phyloP scores from a whole-genome alignment of 805 yeast species.

The Priceomyces medius region DNA sequence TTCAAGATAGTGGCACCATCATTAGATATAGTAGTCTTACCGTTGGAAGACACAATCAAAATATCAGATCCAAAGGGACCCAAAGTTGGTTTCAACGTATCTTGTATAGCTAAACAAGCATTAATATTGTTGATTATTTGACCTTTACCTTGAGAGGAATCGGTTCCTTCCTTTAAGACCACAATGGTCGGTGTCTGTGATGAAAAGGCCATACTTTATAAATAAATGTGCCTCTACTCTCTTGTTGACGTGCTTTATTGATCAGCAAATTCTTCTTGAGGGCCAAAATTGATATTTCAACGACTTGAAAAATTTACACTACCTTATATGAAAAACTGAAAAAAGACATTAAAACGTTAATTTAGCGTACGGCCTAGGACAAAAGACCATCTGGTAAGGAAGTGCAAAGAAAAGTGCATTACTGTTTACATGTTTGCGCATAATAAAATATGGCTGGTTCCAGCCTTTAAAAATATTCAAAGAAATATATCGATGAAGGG shows the following conservation, averaged over 20 bases:
- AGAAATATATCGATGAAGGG: slow-evolving; percentile 25
- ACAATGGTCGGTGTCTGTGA: slow-evolving; percentile 98
- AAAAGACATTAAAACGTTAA: not conserved
- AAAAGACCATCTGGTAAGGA: not conserved
- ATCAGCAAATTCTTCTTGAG: slow-evolving; percentile 4
- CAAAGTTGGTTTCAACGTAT: slow-evolving; percentile 87
- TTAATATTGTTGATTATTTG: slow-evolving; percentile 93
- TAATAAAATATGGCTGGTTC: slow-evolving; percentile 1
- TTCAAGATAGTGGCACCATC: slow-evolving; percentile 97
- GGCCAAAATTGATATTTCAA: slow-evolving; percentile 5
- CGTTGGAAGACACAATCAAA: slow-evolving; percentile 76
- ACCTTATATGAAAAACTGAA: slow-evolving; percentile 4
- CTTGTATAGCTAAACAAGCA: slow-evolving; percentile 97
- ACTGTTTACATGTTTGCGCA: not conserved
- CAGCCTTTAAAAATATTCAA: slow-evolving; percentile 8
- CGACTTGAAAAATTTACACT: slow-evolving; percentile 6
- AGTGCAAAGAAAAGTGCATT: not conserved
- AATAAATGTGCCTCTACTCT: not conserved
- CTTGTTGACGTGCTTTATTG: slow-evolving; percentile 1
- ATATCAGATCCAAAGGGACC: slow-evolving; percentile 98
- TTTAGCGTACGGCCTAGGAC: not conserved
- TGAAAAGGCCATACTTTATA: slow-evolving; percentile 69
- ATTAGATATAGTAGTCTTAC: slow-evolving; percentile 91
- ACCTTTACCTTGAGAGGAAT: slow-evolving; percentile 93
- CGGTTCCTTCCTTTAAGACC: slow-evolving; percentile 97